Conservation (phyloP, 345 rosid species). For the Brassica carinata region DNA sequence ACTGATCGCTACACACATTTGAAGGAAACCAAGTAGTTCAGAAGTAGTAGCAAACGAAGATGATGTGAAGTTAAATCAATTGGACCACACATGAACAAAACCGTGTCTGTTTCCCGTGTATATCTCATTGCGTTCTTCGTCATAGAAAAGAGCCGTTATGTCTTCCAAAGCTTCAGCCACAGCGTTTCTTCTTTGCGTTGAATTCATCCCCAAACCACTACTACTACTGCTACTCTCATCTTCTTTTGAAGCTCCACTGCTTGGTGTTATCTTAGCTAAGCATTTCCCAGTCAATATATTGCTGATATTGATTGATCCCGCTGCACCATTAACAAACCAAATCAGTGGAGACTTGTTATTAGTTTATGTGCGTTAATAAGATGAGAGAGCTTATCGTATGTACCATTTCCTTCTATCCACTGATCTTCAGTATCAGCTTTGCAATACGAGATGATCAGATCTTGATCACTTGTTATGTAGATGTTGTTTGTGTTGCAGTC, state of each 20-base stretch:
- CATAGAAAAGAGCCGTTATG: conserved; percentile 86
- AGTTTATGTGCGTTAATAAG: background rate
- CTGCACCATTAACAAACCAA: conserved; percentile 39
- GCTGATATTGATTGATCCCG: conserved; percentile 90
- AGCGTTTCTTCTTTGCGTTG: conserved; percentile 54
- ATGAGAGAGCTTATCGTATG: conserved; percentile 5
- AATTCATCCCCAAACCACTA: conserved; percentile 28
- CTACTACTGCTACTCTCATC: conserved; percentile 53
- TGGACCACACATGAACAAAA: conserved; percentile 89
- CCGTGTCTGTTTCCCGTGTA: conserved; percentile 85
- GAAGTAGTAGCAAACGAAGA: conserved; percentile 10
- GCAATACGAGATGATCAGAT: conserved; percentile 96
- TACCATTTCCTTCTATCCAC: conserved; percentile 89
- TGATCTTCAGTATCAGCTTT: conserved; percentile 90
- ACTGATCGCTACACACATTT: conserved; percentile 29
- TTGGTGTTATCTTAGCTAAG: conserved; percentile 75
- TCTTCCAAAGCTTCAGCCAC: conserved; percentile 84
- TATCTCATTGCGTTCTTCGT: conserved; percentile 90
- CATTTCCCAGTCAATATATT: conserved; percentile 94
- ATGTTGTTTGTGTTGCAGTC: conserved; percentile 96
- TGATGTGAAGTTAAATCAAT: conserved; percentile 53
- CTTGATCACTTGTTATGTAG: conserved; percentile 94
- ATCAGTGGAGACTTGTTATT: conserved; percentile 9
- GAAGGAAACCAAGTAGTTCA: conserved; percentile 22
- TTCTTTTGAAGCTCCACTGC: conserved; percentile 54